Evolutionary conservation across 352 stramenopile genomes (phyloP), one percentile per base, ranked within the genome.

Genomic region (Hyaloperonospora arabidopsidis): DNA sequence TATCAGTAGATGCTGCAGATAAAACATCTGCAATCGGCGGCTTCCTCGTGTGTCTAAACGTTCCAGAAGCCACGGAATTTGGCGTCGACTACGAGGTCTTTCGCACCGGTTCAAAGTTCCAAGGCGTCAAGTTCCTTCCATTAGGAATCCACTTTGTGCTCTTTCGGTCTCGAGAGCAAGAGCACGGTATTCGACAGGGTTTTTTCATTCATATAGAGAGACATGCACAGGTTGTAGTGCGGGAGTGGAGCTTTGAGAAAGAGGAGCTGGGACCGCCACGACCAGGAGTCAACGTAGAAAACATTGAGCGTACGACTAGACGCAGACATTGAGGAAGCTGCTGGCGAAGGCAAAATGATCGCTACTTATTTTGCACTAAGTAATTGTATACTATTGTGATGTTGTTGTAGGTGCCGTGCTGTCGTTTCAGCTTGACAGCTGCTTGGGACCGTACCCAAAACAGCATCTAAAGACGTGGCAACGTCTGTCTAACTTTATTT

Each of bases 11-110:
- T 23, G 28, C 15, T 18, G 41, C 11, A 15, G 29, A 32, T 17
- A 43, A 40, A 36, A 44, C 49, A 49, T 61, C 54, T 17, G 38
- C 13, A 18, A 22, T 83, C 23, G 79, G 82, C 35, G 80, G 80
- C 40, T 89, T 89, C 45, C 61, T 94, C 32, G 80, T 94, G 54
- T 94, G 84, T 62, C 65, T 94, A 29, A 78, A 89, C 38, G 81
- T 94, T n/a, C 84, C 84, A 10, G 39, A 67, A 46, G 69, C 54
- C 45, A 92, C 78, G 5, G 84, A 94, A 63, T 89, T 94, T 35
- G 84, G 84, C 49, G 67, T 94, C 45, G 84, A 94, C 67, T 94
- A 94, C 59, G 78, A 92, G 52, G 70, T 90, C 14, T 94, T 91
- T 57, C 79, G 84, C 49, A 91, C 81, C 1, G 84, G 80, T 2